These are phyloP conservation scores for Coemansia sp. DNA, from an alignment of 192 early-diverging fungal species.

Conservation along the genomic window DNA sequence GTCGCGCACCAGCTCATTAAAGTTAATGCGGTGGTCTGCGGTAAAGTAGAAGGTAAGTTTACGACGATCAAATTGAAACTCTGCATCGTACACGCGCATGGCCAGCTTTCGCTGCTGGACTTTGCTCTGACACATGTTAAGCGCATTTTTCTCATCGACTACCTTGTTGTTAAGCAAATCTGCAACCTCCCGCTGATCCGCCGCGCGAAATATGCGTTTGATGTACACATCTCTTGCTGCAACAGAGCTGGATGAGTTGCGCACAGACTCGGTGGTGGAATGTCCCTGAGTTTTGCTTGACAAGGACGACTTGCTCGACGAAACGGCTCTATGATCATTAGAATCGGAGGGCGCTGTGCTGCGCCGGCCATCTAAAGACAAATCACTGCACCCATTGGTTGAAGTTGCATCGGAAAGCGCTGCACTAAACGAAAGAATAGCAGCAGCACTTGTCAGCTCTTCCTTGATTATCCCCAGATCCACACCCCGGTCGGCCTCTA, in stretches of 20 bases:
- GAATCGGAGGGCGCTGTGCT: constrained; percentile 17
- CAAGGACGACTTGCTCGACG: neutral
- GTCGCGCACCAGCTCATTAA: constrained; percentile 92
- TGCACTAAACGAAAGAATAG: constrained; percentile 25
- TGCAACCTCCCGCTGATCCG: constrained; percentile 76
- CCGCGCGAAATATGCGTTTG: constrained; percentile 86
- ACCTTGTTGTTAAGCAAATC: constrained; percentile 74
- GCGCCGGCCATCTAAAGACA: constrained; percentile 12
- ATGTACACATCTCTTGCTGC: constrained; percentile 75
- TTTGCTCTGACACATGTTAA: constrained; percentile 83
- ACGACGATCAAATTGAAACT: constrained; percentile 97
- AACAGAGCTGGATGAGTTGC: neutral
- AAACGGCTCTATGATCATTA: neutral
- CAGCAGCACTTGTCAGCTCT: constrained; percentile 25
- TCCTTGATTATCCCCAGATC: constrained; percentile 46
- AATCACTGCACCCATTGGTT: constrained; percentile 3
- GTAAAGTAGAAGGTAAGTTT: constrained; percentile 97
- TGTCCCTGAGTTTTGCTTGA: neutral
- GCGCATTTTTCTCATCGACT: constrained; percentile 87
- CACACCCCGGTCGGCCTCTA: constrained; percentile 53
- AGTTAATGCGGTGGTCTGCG: constrained; percentile 91
- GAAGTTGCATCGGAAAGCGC: constrained; percentile 6
- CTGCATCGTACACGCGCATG: constrained; percentile 96
- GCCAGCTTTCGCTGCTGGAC: constrained; percentile 86
- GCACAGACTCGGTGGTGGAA: neutral